phyloP scores from a whole-genome alignment of 352 stramenopile genomes.

The Aphanomyces astaci region DNA sequence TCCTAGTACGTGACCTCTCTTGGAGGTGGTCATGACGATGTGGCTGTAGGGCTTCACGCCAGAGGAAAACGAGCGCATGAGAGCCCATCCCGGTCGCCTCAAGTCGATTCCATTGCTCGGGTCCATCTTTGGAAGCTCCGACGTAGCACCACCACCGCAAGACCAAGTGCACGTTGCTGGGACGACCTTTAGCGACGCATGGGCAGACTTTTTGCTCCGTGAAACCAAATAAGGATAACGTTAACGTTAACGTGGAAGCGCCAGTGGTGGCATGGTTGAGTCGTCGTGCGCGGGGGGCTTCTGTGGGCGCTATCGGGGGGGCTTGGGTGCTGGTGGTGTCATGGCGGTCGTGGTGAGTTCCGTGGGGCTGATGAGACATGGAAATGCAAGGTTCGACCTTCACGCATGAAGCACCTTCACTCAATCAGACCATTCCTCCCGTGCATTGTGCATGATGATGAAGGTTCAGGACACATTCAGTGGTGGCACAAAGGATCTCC shows the following conservation, averaged over 20 bases:
- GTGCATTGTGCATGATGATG: background rate
- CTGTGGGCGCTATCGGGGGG: background rate
- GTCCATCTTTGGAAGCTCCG: background rate
- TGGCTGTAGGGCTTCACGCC: conserved; percentile 8
- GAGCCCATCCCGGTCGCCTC: background rate
- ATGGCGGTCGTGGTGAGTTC: background rate
- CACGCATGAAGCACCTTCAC: no score
- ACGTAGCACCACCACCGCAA: background rate
- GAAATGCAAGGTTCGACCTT: no score
- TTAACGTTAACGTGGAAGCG: background rate
- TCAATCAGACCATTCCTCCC: background rate
- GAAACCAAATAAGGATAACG: conserved; percentile 6
- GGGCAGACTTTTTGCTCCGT: conserved; percentile 14
- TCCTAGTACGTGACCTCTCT: background rate
- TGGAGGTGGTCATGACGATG: background rate
- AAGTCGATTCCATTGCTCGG: conserved; percentile 2
- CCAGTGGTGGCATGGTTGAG: background rate
- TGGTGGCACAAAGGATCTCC: background rate
- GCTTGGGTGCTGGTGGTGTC: background rate
- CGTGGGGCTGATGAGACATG: background rate
- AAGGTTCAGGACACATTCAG: background rate
- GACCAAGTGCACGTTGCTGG: background rate
- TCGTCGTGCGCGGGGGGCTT: background rate
- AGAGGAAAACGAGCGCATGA: conserved; percentile 9
- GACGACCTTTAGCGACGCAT: conserved; percentile 12